phyloP scores from a whole-genome alignment of 169 alveolate species.

The Perkinsus marinus region DNA sequence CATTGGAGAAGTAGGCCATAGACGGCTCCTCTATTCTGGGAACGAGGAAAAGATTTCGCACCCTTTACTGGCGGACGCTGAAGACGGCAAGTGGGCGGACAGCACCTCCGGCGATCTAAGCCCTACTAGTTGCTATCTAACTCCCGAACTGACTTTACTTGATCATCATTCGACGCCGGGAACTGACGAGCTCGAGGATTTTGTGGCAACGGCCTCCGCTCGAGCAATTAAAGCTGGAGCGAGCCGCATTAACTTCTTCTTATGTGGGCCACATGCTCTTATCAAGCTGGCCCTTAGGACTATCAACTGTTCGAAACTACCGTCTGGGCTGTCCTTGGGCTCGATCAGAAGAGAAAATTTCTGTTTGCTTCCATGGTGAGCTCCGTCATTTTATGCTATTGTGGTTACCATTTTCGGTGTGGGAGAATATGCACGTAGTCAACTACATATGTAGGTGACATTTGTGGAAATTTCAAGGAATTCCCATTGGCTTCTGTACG shows the following conservation, averaged over 20 bases:
- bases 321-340: neutral
- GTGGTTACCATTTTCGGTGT: no score
- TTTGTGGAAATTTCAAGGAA: no score
- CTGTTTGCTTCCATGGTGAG: neutral
- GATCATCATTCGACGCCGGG: neutral
- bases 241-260: neutral
- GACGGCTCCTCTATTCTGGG: neutral
- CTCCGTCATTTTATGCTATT: no score
- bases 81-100: neutral
- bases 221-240: neutral
- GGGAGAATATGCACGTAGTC: no score
- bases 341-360: neutral
- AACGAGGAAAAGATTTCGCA: neutral
- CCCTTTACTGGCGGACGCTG: neutral
- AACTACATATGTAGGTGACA: no score
- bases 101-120: neutral
- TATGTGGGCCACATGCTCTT: neutral
- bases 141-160: neutral
- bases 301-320: neutral
- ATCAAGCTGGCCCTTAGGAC: neutral
- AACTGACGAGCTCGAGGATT: neutral
- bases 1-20: neutral
- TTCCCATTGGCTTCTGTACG: no score
- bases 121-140: no score
- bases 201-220: neutral